Conservation (phyloP, 257 asterid species). For the Gentiana dahurica region DNA sequence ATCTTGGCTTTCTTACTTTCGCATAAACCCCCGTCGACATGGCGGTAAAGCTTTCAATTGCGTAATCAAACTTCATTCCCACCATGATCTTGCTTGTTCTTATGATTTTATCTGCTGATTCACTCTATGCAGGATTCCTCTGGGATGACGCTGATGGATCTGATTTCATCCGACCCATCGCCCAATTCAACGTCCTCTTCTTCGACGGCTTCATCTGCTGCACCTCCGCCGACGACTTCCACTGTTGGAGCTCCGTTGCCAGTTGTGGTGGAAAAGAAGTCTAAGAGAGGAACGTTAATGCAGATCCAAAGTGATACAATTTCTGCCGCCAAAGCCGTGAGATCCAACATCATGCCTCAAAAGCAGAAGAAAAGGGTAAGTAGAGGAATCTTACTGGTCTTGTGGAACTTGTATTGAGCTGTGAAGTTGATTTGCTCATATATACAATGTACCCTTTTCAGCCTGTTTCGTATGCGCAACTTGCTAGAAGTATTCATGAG, state of each 20-base stretch:
- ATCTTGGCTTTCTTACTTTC: too few relatives aligned
- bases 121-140: conserved; percentile 52
- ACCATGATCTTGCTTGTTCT: neutral
- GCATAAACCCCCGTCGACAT: too few relatives aligned
- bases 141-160: conserved; percentile 95
- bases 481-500: conserved; percentile 98
- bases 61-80: too few relatives aligned
- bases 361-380: conserved; percentile 72
- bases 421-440: conserved; percentile 3
- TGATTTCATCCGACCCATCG: conserved; percentile 89
- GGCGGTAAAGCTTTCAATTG: too few relatives aligned
- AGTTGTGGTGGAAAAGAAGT: conserved; percentile 56
- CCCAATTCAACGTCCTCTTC: conserved; percentile 11
- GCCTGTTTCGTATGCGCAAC: conserved; percentile 99
- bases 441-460: conserved; percentile 16
- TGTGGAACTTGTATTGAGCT: neutral
- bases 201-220: conserved; percentile 21
- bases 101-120: neutral
- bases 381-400: neutral
- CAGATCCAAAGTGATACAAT: conserved; percentile 98
- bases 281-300: conserved; percentile 82
- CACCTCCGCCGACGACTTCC: conserved; percentile 39
- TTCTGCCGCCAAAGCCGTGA: conserved; percentile 76
- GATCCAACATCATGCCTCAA: conserved; percentile 76
- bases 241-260: conserved; percentile 41